phyloP scores from a whole-genome alignment of 495 filamentous ascomycete genomes.

The Lepraria neglecta region DNA sequence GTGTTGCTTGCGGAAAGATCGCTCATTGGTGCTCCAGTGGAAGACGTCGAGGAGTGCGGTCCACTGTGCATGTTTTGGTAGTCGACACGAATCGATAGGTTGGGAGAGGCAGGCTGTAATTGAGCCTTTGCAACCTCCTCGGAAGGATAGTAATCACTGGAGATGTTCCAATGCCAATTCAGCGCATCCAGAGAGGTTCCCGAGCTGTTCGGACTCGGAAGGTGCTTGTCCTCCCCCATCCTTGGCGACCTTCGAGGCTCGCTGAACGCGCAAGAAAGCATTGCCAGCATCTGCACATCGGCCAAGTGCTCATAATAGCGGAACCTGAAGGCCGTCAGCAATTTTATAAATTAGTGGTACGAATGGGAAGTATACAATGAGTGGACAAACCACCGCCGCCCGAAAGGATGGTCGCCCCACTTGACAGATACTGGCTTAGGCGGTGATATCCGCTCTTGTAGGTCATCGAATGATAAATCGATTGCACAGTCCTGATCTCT shows the following conservation, averaged over 20 bases:
- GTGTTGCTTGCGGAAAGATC: slow-evolving; percentile 58
- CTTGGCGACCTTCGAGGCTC: slow-evolving; percentile 38
- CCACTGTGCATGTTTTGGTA: slow-evolving; percentile 14
- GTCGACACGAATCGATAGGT: slow-evolving; percentile 6
- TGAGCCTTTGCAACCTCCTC: slow-evolving; percentile 53
- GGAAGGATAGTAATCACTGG: slow-evolving; percentile 62
- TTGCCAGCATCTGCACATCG: slow-evolving; percentile 90
- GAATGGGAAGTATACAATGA: slow-evolving; percentile 29
- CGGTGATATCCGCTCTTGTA: slow-evolving; percentile 14
- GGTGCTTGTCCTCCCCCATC: neutral
- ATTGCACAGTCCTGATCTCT: slow-evolving; percentile 35
- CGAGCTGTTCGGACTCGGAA: neutral
- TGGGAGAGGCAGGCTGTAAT: slow-evolving; percentile 25
- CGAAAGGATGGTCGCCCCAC: slow-evolving; percentile 82
- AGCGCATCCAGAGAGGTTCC: neutral
- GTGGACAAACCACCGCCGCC: slow-evolving; percentile 62
- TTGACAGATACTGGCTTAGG: slow-evolving; percentile 54
- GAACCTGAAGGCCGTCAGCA: slow-evolving; percentile 45
- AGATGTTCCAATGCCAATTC: slow-evolving; percentile 37
- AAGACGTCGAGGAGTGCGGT: slow-evolving; percentile 22
- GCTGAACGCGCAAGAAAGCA: slow-evolving; percentile 83
- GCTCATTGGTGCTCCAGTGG: slow-evolving; percentile 21
- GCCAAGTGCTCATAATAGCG: slow-evolving; percentile 70
- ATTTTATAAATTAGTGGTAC: slow-evolving; percentile 19
- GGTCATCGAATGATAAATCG: slow-evolving; percentile 34